phyloP scores from a whole-genome alignment of 352 stramenopile genomes.

The Globisporangium acanthophoron region DNA sequence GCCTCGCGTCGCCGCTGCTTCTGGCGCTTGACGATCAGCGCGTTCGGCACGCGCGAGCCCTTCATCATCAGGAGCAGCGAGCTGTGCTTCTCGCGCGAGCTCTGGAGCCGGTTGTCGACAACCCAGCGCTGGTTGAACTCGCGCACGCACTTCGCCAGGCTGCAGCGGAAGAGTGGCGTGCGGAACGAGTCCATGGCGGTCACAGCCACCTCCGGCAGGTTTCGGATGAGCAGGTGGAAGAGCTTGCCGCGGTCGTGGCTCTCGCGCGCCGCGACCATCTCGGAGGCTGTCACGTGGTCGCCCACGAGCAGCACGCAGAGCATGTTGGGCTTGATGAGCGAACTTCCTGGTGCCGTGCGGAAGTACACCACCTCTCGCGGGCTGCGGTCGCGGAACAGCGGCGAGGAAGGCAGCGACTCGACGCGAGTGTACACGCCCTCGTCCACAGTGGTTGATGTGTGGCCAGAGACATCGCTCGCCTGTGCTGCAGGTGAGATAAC shows the following conservation, averaged over 20 bases:
- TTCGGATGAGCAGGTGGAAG: conserved; percentile 72
- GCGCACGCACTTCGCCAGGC: conserved; percentile 36
- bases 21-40: conserved; percentile 7
- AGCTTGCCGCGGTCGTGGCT: conserved; percentile 57
- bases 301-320: conserved; percentile 56
- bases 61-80: conserved; percentile 57
- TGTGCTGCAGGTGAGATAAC: conserved; percentile 3
- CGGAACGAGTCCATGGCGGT: conserved; percentile 72
- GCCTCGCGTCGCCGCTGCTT: conserved; percentile 21
- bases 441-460: conserved; percentile 8
- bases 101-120: conserved; percentile 40
- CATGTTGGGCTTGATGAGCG: conserved; percentile 50
- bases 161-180: conserved; percentile 64
- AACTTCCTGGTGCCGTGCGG: conserved; percentile 49
- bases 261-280: conserved; percentile 46
- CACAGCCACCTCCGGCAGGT: conserved; percentile 49
- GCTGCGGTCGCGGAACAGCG: conserved; percentile 46
- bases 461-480: neutral
- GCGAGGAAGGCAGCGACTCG: conserved; percentile 39
- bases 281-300: conserved; percentile 44
- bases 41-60: conserved; percentile 16
- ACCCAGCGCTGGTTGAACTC: conserved; percentile 66
- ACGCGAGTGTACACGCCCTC: conserved; percentile 44
- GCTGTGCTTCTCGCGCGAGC: conserved; percentile 30
- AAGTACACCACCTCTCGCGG: conserved; percentile 70